Base-by-base conservation (phyloP, 192 early-diverging fungal genomes). In the Thamnidium elegans region DNA sequence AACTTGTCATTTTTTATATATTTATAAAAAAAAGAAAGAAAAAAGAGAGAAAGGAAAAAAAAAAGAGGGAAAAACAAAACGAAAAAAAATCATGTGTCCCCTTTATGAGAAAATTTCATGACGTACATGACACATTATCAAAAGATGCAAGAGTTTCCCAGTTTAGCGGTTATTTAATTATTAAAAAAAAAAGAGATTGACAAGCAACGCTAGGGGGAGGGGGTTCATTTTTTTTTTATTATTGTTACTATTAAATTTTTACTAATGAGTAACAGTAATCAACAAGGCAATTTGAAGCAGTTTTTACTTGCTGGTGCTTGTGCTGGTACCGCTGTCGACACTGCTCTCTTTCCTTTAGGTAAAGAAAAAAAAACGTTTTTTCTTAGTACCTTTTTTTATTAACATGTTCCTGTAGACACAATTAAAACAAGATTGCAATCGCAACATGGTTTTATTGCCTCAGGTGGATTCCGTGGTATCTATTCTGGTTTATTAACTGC, bases 401-500 rank as follows among this genome's bases (percentile, higher is more conserved):
- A 26, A 26, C 26, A 26, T 26, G 26, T 26, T 26, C 26, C 14
- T 23, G 7, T 32, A 61, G 97, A 99, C 75, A 99, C 97, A 9
- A 86, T 99, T 74, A 99, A 99, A 77, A 99, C 97, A 4, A 84
- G 97, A 47, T 77, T 97, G 66, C 95, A 97, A 72, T 90, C 93
- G 23, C 81, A 84, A 66, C 79, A 79, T 48, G 95, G 95, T 30
- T 97, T 97, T 64, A 68, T 82, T 8, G 85, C 84, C 26, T 85
- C 92, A 32, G 95, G 95, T 58, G 93, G 95, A 42, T 93, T 94
- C 79, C 82, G 82, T 39, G 92, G 93, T 17, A 84, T 99, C 50
- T 99, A 96, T 74, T 87, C 88, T 47, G 97, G 97, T 0, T 79
- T 99, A 39, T 86, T 89, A 7, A 90, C 91, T 21, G 94, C 92